Base-by-base conservation (phyloP, 352 stramenopile genomes). In the Pythium brachiatum region DNA sequence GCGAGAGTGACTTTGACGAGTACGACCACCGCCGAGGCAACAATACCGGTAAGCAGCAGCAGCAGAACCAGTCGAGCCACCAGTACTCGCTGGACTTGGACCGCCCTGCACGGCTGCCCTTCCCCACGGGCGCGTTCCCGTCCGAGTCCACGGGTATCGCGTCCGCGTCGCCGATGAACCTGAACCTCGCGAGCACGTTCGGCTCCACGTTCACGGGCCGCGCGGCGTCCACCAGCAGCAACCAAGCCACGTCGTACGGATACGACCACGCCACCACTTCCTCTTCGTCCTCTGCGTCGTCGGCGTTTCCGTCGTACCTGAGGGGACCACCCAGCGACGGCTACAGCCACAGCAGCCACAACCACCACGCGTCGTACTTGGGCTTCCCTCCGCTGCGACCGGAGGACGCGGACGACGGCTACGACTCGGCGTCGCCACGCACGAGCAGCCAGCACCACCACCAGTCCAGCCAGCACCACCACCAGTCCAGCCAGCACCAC, bases 51-150 rank as follows among this genome's bases (percentile, higher is more conserved):
- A n/a, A n/a, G n/a, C n/a, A n/a, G n/a, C n/a, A n/a, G n/a, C n/a
- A n/a, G n/a, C n/a, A 64, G 48, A 51, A 21, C 57, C 46, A 64
- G 2, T n/a, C n/a, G n/a, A n/a, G n/a, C n/a, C 36, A 44, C 36
- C 36, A 44, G 36, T 44, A 44, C 36, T 16, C 32, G 1, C 23
- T 56, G 26, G 47, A 55, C 39, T 25, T 70, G 47, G 74, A 88
- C 36, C 73, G 85, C 3, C 73, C 75, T 0, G 73, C 77, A 15
- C 66, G 76, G 9, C 63, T 89, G 20, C 75, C 79, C 21, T 88
- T 88, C 64, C 79, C 75, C 9, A 89, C 79, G 20, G 72, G 75
- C 25, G 68, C 79, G 1, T 87, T 89, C 62, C 79, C 79, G 31
- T 86, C 75, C 25, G 79, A 87, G 57, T 70, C 67, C 25, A 70